Evolutionary conservation across 257 asterid genomes (phyloP), one percentile per base, ranked within the genome.

Genomic region (Solanum rostratum): DNA sequence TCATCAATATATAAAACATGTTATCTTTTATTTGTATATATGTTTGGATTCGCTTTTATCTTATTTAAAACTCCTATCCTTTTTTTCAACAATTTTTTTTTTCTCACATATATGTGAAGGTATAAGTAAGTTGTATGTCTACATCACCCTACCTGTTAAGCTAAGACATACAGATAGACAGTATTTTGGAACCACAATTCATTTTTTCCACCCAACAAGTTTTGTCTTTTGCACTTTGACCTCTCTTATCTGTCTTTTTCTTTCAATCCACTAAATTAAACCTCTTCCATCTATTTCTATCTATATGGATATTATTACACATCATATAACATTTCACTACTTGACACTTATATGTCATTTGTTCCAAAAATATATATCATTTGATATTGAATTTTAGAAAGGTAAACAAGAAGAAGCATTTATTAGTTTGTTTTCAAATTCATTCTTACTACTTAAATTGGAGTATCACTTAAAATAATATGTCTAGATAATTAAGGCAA

Each of bases 221-320:
- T 45, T 49, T 83, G 62, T 83, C 70, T 68, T 53, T 54, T 59
- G 87, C 83, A 62, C 84, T 80, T 87, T 87, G 85, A 84, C 85
- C 57, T 80, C 87, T 79, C 12, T 79, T 81, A 33, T 45, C 59
- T 70, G 27, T 86, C 52, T 24, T 43, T 60, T 59, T 29, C 80
- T 30, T 74, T 65, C 79, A 78, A 27, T 20, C 62, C 55, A 46
- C 39, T 18, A 50, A 52, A 41, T 41, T 41, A 41, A 46, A 73
- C 76, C 57, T 68, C 43, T 18, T 80, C 41, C 84, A 33, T 59
- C 46, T 27, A 39, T 43, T 73, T 43, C 27, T 43, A 54, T 84
- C 41, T 79, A 18, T 24, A 12, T 84, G 76, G 69, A 59, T 14
- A 57, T 11, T n/a, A n/a, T 80, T 43, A n/a, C 68, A 20, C 54